Conservation (phyloP, 352 stramenopile genomes). For the Phytophthora citricola region DNA sequence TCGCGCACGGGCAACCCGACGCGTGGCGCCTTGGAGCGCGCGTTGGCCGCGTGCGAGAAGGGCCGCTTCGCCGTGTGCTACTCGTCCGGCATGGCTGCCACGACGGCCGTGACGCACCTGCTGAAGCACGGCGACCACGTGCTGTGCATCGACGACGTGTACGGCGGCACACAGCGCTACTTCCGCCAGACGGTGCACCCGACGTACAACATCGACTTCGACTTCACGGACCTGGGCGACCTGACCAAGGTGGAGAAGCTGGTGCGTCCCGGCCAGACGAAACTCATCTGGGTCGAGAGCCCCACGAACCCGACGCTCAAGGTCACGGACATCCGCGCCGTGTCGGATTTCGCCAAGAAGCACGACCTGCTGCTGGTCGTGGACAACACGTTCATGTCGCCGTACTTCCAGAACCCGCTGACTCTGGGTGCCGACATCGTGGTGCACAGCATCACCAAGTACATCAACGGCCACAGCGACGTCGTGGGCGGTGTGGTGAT, state of each 20-base stretch:
- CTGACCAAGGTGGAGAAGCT: conserved; percentile 76
- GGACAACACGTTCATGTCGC: conserved; percentile 95
- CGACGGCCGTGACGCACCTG: conserved; percentile 90
- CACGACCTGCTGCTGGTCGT: conserved; percentile 91
- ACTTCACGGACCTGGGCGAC: conserved; percentile 95
- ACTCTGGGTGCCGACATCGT: conserved; percentile 93
- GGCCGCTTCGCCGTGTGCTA: conserved; percentile 90
- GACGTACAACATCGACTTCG: conserved; percentile 93
- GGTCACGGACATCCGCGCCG: conserved; percentile 93
- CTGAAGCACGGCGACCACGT: conserved; percentile 93
- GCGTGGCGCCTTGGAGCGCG: conserved; percentile 93
- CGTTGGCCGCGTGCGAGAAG: conserved; percentile 93
- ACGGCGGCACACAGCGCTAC: conserved; percentile 95
- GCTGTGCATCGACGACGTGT: conserved; percentile 95
- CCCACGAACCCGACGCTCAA: conserved; percentile 96
- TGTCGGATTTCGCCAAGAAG: conserved; percentile 91
- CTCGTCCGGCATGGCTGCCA: conserved; percentile 91
- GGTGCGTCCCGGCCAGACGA: conserved; percentile 89
- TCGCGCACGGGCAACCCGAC: conserved; percentile 97
- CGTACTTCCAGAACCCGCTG: conserved; percentile 94
- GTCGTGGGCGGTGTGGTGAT: conserved; percentile 93
- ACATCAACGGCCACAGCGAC: conserved; percentile 96
- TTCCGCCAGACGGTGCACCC: conserved; percentile 92
- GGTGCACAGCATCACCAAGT: conserved; percentile 96
- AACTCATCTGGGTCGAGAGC: conserved; percentile 94